Evolutionary conservation across 106 monocot genomes (phyloP).

Genomic region (Dendrobium huoshanense): DNA sequence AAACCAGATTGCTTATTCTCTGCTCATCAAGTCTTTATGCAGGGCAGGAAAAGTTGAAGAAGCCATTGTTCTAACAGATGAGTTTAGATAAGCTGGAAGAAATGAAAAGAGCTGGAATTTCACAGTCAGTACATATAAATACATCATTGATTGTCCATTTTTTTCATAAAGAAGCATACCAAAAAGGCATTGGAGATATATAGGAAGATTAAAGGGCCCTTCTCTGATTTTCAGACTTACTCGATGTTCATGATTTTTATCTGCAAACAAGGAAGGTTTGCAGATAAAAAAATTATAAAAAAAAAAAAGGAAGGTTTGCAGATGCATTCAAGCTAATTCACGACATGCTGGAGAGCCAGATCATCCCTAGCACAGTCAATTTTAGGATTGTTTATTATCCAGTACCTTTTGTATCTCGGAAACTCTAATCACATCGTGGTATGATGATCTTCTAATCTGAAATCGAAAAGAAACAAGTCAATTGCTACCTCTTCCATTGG

Average conservation of each 20-base stretch:
- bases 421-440: too few relatives aligned
- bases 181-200: conserved; percentile 49
- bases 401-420: too few relatives aligned
- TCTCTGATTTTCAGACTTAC: conserved; percentile 76
- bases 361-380: conserved; percentile 72
- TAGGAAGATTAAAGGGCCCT: conserved; percentile 43
- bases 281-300: too few relatives aligned
- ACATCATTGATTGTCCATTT: conserved; percentile 83
- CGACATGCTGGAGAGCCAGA: conserved; percentile 53
- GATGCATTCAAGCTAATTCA: conserved; percentile 56
- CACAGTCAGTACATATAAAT: conserved; percentile 48
- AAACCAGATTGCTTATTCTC: conserved; percentile 38
- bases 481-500: too few relatives aligned
- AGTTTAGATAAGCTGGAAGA: conserved; percentile 47
- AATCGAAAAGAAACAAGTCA: too few relatives aligned
- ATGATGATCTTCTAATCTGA: too few relatives aligned
- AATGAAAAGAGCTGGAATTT: too few relatives aligned
- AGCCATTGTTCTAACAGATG: conserved; percentile 29
- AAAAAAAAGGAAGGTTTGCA: conserved; percentile 57
- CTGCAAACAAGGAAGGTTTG: too few relatives aligned
- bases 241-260: conserved; percentile 78
- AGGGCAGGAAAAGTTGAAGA: conserved; percentile 50
- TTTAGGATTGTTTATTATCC: conserved; percentile 62
- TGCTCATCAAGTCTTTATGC: conserved; percentile 62
- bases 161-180: conserved; percentile 50